Percentiles rank a stretch among this genome's conserved stretches.
Conservation (phyloP, 2,329 filamentous ascomycete species). For the Fusarium sp. region DNA sequence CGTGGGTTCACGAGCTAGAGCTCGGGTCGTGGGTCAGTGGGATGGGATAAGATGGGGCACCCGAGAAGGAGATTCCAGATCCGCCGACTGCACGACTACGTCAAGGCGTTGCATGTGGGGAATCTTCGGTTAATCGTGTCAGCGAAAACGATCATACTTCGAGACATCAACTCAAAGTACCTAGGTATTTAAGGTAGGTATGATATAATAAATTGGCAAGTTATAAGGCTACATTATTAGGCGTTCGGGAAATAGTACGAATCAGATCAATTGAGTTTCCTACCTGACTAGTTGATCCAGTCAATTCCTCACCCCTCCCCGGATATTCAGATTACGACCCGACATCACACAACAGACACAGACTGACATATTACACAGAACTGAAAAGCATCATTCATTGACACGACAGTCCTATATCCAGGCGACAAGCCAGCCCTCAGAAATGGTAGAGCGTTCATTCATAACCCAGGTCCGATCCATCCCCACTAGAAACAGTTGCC, state of each 20-base stretch:
- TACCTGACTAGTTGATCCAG: background rate
- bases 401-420: slow-evolving; percentile 43
- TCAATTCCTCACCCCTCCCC: background rate
- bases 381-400: slow-evolving; percentile 48
- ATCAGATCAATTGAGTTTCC: background rate
- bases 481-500: slow-evolving; percentile 49
- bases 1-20: slow-evolving; percentile 28
- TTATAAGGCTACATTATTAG: background rate
- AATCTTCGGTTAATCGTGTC: slow-evolving; percentile 53
- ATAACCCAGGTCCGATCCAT: slow-evolving; percentile 50
- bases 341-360: background rate
- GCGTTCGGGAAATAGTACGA: background rate
- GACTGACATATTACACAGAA: slow-evolving; percentile 25
- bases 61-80: slow-evolving; percentile 11
- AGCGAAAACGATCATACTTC: background rate
- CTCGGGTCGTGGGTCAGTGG: slow-evolving; percentile 36
- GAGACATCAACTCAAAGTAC: background rate
- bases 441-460: slow-evolving; percentile 50
- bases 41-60: slow-evolving; percentile 29
- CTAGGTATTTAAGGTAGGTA: too few species aligned
- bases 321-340: background rate
- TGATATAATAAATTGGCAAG: background rate
- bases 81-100: slow-evolving; percentile 6
- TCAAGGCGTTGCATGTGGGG: slow-evolving; percentile 35
- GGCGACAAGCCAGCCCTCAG: slow-evolving; percentile 46